Evolutionary conservation across 1,284 basidiomycete genomes (phyloP), one percentile per base, ranked within the genome.

Genomic region (Mycena citricolor): DNA sequence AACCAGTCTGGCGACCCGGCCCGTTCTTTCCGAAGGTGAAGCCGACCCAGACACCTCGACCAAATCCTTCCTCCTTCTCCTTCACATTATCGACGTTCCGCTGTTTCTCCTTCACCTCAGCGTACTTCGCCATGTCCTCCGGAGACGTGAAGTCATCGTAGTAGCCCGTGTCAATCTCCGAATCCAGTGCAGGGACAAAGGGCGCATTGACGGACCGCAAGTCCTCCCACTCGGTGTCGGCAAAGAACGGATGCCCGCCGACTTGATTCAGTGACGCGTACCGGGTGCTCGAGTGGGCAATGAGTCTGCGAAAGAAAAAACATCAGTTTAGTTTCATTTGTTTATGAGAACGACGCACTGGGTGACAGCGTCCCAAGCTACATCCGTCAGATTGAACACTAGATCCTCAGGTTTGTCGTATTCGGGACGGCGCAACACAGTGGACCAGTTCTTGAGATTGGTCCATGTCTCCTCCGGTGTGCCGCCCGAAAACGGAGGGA

Each of bases 381-480:
- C 68, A 63, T 99, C 95, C 3, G 82, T 81, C 54, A 99, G 73
- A 69, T 99, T 99, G 76, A 99, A 99, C 57, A 99, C 93, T 40
- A 95, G 73, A 66, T 99, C 97, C 63, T 99, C 94, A 3, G 90
- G 88, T 54, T 90, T 87, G 62, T 97, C 94, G 60, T 99, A 99
- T 55, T 97, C 89, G 1, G 97, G 97, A 51, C 97, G 69, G 16
- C 88, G 76, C 4, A 99, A 76, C 3, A 94, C 91, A 56, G 89
- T 89, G 19, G 85, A 81, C 97, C 97, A 99, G 65, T 97, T 98
- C 70, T 98, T 98, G 56, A 99, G 71, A 66, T 99, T 99, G 16
- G 93, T 93, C 94, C 97, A 99, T 0, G 97, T 99, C 68, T 99
- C 97, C 59, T 99, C 95, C 0, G 94, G 89, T 0, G 88, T 93